Evolutionary conservation across 2,329 filamentous ascomycete genomes (phyloP), one percentile per base, ranked within the genome.

Genomic region (Nemania serpens): DNA sequence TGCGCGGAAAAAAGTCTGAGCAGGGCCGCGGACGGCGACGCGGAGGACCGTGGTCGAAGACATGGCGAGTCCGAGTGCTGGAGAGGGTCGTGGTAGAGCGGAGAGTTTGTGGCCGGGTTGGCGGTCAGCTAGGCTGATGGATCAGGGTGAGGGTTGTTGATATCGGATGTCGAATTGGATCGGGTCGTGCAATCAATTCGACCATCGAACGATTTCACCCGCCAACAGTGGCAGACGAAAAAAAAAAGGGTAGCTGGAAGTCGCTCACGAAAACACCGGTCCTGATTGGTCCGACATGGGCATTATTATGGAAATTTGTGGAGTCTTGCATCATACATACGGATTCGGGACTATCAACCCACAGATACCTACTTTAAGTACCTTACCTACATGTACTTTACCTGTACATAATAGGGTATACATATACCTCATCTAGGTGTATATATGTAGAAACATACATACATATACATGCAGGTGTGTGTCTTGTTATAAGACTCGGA

Each of bases 1-100:
- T 76, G 84, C 80, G 77, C 87, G 88, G 79, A 88, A 82, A 76
- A 90, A 81, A 76, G 80, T 78, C 82, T 79, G 75, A 75, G 84
- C 77, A 78, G 82, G 78, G 82, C 83, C 84, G 80, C 90, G 89
- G 77, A 84, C 84, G 78, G 88, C 88, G 74, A 88, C 78, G 75
- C 90, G 89, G 79, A 93, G 81, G 74, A 93, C 78, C 65, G 86
- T 82, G 68, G 85, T 79, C 71, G 89, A 88, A 76, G 86, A 85
- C 86, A 89, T 90, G 78, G 76, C 71, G 75, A 71, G 59, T 45
- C 49, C 48, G 48, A 25, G 12, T 50, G 3, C 22, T 56, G 33
- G 29, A 57, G 37, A 41, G 20, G 49, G 36, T 18, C 34, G 51
- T 25, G 62, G 58, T 58, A 59, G 53, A 63, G 64, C 33, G 42